These are phyloP conservation scores for Rhipidocladum racemiflorum DNA, from an alignment of 176 grass and related monocot genomes.

Conservation along the genomic window DNA sequence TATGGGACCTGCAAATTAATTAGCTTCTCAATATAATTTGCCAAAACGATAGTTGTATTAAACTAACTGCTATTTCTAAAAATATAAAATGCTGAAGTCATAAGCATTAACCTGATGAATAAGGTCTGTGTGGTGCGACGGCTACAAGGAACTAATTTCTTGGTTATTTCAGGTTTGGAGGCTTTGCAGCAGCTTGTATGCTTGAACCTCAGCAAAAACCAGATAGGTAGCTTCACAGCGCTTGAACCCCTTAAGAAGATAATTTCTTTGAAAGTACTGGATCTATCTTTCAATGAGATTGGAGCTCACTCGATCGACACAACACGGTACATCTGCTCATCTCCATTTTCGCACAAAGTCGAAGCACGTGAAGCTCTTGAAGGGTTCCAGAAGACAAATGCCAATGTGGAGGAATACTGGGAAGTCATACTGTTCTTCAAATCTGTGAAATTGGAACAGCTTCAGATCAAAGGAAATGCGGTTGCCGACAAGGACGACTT, in stretches of 20 bases:
- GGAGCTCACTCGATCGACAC: slow-evolving; percentile 65
- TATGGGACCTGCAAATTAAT: too few species aligned
- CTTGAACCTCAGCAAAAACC: slow-evolving; percentile 78
- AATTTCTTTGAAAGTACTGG: slow-evolving; percentile 58
- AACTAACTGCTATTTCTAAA: too few species aligned
- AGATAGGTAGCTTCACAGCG: slow-evolving; percentile 68
- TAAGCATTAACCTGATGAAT: not conserved
- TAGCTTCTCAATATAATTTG: too few species aligned
- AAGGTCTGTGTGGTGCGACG: not conserved
- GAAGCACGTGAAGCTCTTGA: slow-evolving; percentile 45
- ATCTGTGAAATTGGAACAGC: slow-evolving; percentile 47
- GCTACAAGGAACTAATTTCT: slow-evolving; percentile 24
- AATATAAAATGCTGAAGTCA: too few species aligned
- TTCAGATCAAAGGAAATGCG: slow-evolving; percentile 69
- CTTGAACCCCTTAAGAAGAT: slow-evolving; percentile 75
- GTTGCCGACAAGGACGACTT: slow-evolving; percentile 47
- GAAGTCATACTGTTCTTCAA: slow-evolving; percentile 63
- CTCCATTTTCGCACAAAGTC: slow-evolving; percentile 67
- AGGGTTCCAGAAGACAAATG: slow-evolving; percentile 36
- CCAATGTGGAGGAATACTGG: slow-evolving; percentile 53
- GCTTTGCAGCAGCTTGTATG: slow-evolving; percentile 78
- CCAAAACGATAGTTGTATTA: too few species aligned
- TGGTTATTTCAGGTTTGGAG: slow-evolving; percentile 69
- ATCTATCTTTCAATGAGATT: slow-evolving; percentile 85
- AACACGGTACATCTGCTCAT: slow-evolving; percentile 62